Base-by-base conservation (phyloP, 768 basidiomycete species). In the Tubosaeta brunneosetosa region DNA sequence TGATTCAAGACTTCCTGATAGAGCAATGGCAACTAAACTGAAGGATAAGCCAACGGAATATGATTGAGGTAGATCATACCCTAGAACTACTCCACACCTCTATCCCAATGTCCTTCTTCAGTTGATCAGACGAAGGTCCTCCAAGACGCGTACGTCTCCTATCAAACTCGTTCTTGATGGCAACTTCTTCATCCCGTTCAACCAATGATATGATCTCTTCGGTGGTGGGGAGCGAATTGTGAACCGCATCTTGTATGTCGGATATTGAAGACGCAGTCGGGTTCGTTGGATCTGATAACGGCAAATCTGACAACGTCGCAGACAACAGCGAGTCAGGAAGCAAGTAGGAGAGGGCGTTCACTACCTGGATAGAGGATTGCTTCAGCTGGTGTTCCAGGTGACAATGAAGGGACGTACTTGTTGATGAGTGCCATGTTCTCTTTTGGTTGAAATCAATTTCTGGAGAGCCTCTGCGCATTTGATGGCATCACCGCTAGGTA, bases 381-480 rank as follows among this genome's bases (percentile, higher is more conserved):
- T 2, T 52, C 53, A 47, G 38, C 40, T 12, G 3, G 19, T 47
- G n/a, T 11, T 37, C 17, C 25, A 11, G 31, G 32, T 16, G 12
- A 26, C 40, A 42, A 51, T 53, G 17, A 29, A 32, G 14, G 7
- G 31, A 55, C 66, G 36, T 61, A 84, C 89, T 71, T 91, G 78
- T 52, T 72, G 63, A 26, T 75, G 74, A 4, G 80, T 79, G 6
- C 88, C 90, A 54, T 83, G 74, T 43, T 79, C 72, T 43, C 82
- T 76, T 32, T 80, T 79, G 3, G 84, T 66, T 4, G 82, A 77
- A 14, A 97, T 71, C 29, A 91, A 69, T 60, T 85, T 91, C 63
- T 97, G 91, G 41, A 95, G 64, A 1, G 77, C 74, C 65, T 93
- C 89, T 2, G 89, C 93, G 53, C 86, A 88, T 71, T 90, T 95